These are phyloP conservation scores for Phaeolepiota aurea DNA, from an alignment of 768 basidiomycete species.

Conservation along the genomic window DNA sequence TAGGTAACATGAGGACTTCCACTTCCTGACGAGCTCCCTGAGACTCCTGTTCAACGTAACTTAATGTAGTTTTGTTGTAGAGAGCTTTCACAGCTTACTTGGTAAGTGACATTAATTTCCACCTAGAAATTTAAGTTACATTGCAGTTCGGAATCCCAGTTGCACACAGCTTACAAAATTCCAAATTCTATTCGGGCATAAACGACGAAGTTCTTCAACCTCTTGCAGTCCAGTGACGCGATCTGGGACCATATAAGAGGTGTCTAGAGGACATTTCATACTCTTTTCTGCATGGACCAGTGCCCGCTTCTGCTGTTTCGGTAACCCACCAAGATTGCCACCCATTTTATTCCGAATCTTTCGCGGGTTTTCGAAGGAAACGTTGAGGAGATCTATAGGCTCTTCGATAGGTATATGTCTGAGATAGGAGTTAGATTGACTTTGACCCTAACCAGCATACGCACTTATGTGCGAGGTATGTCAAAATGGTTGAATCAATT, in stretches of 20 bases:
- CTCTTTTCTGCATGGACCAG: not conserved
- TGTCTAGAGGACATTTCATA: not conserved
- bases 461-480: constrained; percentile 73
- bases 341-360: constrained; percentile 44
- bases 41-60: constrained; percentile 47
- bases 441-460: constrained; percentile 12
- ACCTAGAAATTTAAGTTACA: constrained; percentile 39
- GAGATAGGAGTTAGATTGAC: constrained; percentile 3
- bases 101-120: constrained; percentile 78
- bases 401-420: constrained; percentile 72
- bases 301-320: constrained; percentile 34
- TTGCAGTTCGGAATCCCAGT: not conserved
- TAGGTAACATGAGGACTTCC: constrained; percentile 71
- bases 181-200: constrained; percentile 82
- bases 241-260: constrained; percentile 79
- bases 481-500: constrained; percentile 83
- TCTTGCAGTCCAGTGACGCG: constrained; percentile 74
- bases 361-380: constrained; percentile 94
- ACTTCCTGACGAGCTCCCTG: constrained; percentile 44
- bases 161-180: constrained; percentile 69
- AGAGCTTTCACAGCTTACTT: constrained; percentile 30
- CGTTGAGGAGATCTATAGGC: constrained; percentile 87
- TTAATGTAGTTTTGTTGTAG: constrained; percentile 1
- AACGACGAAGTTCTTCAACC: constrained; percentile 60
- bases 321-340: constrained; percentile 35